Conservation (phyloP, 352 stramenopile genomes). For the Blastocystis hominis region DNA sequence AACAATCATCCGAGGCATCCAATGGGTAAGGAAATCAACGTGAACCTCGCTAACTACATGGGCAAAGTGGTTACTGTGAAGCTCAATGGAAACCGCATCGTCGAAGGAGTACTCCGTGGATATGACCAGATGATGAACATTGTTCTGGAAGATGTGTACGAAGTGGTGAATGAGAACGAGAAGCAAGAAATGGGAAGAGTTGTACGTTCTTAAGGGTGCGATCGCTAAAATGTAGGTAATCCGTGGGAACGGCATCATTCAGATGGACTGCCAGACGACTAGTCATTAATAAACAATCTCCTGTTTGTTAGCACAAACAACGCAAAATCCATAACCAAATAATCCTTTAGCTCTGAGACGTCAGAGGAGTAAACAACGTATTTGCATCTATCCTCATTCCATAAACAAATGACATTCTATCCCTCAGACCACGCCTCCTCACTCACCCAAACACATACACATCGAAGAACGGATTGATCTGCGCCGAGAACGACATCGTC, state of each 20-base stretch:
- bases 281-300: constrained; percentile 12
- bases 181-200: constrained; percentile 56
- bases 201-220: not conserved
- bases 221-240: constrained; percentile 65
- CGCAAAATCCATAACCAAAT: constrained; percentile 34
- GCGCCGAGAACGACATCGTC: not conserved
- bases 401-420: constrained; percentile 43
- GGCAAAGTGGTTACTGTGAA: constrained; percentile 77
- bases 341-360: not conserved
- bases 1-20: not conserved
- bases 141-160: constrained; percentile 74
- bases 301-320: constrained; percentile 1
- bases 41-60: constrained; percentile 76
- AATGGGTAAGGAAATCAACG: constrained; percentile 42
- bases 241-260: constrained; percentile 77
- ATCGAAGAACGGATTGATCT: constrained; percentile 51
- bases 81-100: constrained; percentile 77
- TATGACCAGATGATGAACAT: constrained; percentile 83
- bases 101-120: constrained; percentile 73
- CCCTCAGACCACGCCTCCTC: not conserved
- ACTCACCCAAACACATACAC: constrained; percentile 32
- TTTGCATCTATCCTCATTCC: constrained; percentile 26
- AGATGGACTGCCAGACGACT: constrained; percentile 75
- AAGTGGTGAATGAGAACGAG: constrained; percentile 61
- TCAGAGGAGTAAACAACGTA: constrained; percentile 19